Evolutionary conservation across 1,284 basidiomycete species (phyloP).

Genomic region (Chalciporus sp.): DNA sequence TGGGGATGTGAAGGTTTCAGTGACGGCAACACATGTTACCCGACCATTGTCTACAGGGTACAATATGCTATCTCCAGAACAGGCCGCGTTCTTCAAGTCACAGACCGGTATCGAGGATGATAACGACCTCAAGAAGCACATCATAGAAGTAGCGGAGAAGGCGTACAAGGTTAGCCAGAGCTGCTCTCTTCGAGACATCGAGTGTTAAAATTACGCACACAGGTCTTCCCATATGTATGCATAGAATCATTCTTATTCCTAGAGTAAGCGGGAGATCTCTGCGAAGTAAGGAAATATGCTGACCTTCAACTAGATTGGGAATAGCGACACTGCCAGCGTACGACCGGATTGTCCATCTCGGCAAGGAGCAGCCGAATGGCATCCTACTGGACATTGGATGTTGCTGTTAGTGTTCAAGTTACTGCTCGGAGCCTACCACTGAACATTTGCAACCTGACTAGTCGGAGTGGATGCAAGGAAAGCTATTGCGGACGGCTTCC

Average conservation of each 20-base stretch:
- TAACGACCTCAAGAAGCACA: conserved; percentile 11
- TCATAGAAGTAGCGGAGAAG: conserved; percentile 13
- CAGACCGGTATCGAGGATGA: conserved; percentile 15
- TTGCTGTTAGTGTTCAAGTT: neutral
- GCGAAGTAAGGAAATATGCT: neutral
- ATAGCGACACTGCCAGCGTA: conserved; percentile 5
- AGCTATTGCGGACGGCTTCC: neutral
- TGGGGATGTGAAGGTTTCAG: neutral
- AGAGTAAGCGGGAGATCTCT: conserved; percentile 2
- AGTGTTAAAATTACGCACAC: neutral
- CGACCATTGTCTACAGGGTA: neutral
- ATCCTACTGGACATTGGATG: conserved; percentile 16
- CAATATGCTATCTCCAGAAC: neutral
- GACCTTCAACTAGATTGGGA: neutral
- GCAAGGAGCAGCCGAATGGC: conserved; percentile 5
- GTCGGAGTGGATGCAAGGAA: neutral
- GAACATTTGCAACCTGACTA: too few species aligned
- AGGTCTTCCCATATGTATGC: conserved; percentile 18
- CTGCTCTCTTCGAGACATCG: neutral
- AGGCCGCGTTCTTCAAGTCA: conserved; percentile 13
- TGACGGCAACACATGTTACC: neutral
- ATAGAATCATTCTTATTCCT: conserved; percentile 12
- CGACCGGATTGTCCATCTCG: conserved; percentile 10
- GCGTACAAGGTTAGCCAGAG: conserved; percentile 12
- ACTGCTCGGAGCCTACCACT: neutral